Evolutionary conservation across 2,329 filamentous ascomycete genomes (phyloP).

Genomic region (Ophiostoma sp.): DNA sequence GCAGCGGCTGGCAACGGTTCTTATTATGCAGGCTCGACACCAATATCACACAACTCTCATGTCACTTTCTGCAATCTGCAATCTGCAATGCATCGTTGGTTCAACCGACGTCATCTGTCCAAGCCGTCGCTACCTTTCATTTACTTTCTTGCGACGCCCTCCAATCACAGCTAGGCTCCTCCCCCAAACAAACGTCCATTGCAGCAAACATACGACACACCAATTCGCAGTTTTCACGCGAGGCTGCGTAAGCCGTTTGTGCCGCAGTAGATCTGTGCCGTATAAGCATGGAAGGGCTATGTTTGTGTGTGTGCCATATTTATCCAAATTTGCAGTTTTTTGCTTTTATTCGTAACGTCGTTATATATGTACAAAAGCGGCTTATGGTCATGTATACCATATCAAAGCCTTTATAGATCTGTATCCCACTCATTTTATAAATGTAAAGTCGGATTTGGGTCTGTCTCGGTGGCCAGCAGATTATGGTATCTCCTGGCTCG

Average conservation of each 20-base stretch:
- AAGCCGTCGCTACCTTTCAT: not conserved
- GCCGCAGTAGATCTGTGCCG: not conserved
- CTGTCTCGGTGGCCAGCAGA: not conserved
- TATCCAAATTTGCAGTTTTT: not conserved
- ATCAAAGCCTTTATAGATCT: not conserved
- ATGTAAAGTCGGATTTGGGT: not conserved
- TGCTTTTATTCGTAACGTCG: not conserved
- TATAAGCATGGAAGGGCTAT: not conserved
- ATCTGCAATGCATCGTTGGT: not conserved
- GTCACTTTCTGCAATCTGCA: not conserved
- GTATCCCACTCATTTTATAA: not conserved
- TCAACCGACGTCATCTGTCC: conserved; percentile 19
- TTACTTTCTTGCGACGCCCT: not conserved
- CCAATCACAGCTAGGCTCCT: not conserved
- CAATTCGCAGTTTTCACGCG: not conserved
- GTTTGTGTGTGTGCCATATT: not conserved
- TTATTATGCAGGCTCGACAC: not conserved
- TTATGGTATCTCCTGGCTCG: not conserved
- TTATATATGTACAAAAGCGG: not conserved
- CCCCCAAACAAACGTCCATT: not conserved
- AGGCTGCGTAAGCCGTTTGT: not conserved
- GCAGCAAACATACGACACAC: not conserved
- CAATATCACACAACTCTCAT: not conserved
- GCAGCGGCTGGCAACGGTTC: conserved; percentile 3
- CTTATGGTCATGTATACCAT: not conserved